Evolutionary conservation across 2,329 filamentous ascomycete species (phyloP).

Genomic region (Beauveria sp.): DNA sequence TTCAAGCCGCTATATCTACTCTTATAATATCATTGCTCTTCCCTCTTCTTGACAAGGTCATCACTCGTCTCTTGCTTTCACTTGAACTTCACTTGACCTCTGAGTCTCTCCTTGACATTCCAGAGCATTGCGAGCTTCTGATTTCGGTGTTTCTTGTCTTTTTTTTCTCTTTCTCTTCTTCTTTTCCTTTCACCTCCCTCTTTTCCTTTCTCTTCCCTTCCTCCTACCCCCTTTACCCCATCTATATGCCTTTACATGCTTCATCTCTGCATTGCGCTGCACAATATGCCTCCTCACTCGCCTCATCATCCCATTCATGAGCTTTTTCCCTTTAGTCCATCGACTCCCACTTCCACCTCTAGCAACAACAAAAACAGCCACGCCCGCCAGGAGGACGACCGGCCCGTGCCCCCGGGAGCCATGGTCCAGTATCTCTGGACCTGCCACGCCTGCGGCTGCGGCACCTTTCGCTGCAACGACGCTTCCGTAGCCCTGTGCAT

Average conservation of each 20-base stretch:
- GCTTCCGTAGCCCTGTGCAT: neutral
- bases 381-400: neutral
- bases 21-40: neutral
- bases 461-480: slow-evolving; percentile 4
- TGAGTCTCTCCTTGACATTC: slow-evolving; percentile 7
- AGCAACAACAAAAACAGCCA: no score
- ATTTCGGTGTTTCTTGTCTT: neutral
- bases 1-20: neutral
- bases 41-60: neutral
- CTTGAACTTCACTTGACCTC: neutral
- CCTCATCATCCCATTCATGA: neutral
- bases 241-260: neutral
- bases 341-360: neutral
- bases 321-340: neutral
- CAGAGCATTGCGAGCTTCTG: neutral
- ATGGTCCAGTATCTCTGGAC: slow-evolving; percentile 5
- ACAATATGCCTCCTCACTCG: neutral
- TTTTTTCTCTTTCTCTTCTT: neutral
- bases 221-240: neutral
- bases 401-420: neutral
- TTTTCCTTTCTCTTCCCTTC: neutral
- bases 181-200: neutral
- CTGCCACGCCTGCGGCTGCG: slow-evolving; percentile 6
- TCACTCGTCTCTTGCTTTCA: neutral
- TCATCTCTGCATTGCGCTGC: neutral